These are phyloP conservation scores for Syzygium oleosum DNA, from an alignment of 345 rosid species.

Conservation along the genomic window DNA sequence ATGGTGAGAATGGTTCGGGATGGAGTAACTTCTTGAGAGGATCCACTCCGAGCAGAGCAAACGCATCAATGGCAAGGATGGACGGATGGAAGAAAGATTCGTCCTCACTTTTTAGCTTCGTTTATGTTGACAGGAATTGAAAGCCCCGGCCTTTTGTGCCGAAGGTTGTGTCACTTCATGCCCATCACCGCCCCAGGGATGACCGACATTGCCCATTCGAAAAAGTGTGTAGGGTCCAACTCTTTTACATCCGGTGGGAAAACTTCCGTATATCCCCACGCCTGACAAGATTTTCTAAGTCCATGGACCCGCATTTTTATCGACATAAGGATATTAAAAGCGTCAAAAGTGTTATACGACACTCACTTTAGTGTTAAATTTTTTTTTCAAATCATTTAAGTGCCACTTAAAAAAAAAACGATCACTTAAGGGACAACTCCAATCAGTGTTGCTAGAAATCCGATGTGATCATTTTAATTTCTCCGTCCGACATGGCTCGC, in stretches of 20 bases:
- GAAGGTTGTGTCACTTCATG: not conserved
- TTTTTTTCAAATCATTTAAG: no score
- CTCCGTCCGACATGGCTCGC: no score
- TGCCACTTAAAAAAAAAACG: no score
- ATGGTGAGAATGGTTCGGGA: not conserved
- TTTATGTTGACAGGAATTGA: not conserved
- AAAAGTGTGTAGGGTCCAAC: not conserved
- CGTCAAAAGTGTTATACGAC: no score
- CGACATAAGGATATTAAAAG: no score
- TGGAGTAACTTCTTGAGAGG: not conserved
- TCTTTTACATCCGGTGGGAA: not conserved
- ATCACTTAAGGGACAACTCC: no score
- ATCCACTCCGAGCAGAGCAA: not conserved
- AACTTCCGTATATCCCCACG: not conserved
- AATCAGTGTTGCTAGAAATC: no score
- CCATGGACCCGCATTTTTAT: not conserved
- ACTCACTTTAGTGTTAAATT: no score
- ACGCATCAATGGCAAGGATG: not conserved
- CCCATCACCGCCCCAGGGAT: not conserved
- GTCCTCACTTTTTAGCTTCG: not conserved
- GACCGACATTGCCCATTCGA: not conserved
- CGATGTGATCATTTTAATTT: no score
- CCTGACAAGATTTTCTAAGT: not conserved
- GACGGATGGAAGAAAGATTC: not conserved
- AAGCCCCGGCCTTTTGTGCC: not conserved